Conservation (phyloP, 1,139 yeast species). For the Tardiomyces blankii region DNA sequence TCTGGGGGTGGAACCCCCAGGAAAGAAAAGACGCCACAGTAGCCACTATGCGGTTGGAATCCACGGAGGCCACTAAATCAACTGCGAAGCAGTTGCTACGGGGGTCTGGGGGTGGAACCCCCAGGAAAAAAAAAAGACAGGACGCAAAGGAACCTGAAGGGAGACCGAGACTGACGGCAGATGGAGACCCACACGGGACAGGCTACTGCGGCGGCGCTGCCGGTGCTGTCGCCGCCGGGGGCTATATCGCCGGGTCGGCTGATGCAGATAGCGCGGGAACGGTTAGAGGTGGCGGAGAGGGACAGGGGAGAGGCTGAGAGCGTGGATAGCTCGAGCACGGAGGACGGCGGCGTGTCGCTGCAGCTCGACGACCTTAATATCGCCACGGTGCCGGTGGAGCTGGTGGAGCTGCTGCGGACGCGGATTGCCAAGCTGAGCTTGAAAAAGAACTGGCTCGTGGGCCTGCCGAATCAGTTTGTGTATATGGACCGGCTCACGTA, state of each 20-base stretch:
- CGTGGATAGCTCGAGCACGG: not conserved
- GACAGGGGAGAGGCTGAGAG: not conserved
- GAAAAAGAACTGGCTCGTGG: conserved; percentile 6
- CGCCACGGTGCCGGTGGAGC: not conserved
- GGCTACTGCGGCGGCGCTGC: not conserved
- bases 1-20: no score
- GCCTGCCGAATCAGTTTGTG: conserved; percentile 26
- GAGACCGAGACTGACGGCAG: no score
- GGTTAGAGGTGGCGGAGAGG: not conserved
- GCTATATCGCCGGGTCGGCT: not conserved
- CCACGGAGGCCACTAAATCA: no score
- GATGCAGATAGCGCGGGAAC: not conserved
- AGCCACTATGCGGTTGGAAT: no score
- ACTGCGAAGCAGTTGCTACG: no score
- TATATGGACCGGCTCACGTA: conserved; percentile 41
- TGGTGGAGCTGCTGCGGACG: not conserved
- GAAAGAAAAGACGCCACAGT: no score
- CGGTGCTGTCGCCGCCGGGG: not conserved
- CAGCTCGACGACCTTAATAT: not conserved
- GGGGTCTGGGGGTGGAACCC: no score
- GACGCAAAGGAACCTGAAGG: no score
- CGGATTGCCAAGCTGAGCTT: conserved; percentile 8
- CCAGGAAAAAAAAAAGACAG: no score
- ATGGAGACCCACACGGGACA: not conserved
- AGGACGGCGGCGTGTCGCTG: not conserved